Percentiles rank a stretch among this genome's conserved stretches.
Conservation (phyloP, 768 basidiomycete genomes). For the Naganishia kalamii region DNA sequence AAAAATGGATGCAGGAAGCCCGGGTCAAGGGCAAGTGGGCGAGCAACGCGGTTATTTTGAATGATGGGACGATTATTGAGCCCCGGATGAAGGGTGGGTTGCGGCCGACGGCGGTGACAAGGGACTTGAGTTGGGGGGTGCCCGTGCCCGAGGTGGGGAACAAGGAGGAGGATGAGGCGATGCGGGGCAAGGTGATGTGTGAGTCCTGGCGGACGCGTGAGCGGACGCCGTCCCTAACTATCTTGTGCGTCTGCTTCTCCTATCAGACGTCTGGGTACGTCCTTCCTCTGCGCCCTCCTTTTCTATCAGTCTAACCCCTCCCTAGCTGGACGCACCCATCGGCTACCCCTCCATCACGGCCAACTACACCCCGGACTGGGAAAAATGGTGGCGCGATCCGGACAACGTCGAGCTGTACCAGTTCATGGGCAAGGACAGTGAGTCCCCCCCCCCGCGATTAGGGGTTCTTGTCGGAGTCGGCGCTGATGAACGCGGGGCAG, state of each 20-base stretch:
- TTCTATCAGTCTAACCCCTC: conserved; percentile 1
- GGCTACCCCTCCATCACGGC: conserved; percentile 98
- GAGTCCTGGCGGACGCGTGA: conserved; percentile 42
- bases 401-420: conserved; percentile 85
- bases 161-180: conserved; percentile 68
- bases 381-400: conserved; percentile 92
- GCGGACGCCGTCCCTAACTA: not conserved
- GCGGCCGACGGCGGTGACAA: conserved; percentile 79
- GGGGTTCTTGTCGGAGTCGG: not conserved
- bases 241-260: conserved; percentile 2
- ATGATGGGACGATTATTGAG: conserved; percentile 80
- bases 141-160: conserved; percentile 67
- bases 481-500: conserved; percentile 20
- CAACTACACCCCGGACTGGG: conserved; percentile 88
- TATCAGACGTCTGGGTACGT: conserved; percentile 84
- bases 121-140: conserved; percentile 94
- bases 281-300: not conserved
- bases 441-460: conserved; percentile 10
- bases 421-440: conserved; percentile 98
- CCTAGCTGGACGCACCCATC: conserved; percentile 88
- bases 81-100: conserved; percentile 77
- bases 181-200: conserved; percentile 95
- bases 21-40: conserved; percentile 84
- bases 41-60: conserved; percentile 80
- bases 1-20: conserved; percentile 78